phyloP scores from a whole-genome alignment of 1,139 yeast species.

The Saccharomyces uvarum region DNA sequence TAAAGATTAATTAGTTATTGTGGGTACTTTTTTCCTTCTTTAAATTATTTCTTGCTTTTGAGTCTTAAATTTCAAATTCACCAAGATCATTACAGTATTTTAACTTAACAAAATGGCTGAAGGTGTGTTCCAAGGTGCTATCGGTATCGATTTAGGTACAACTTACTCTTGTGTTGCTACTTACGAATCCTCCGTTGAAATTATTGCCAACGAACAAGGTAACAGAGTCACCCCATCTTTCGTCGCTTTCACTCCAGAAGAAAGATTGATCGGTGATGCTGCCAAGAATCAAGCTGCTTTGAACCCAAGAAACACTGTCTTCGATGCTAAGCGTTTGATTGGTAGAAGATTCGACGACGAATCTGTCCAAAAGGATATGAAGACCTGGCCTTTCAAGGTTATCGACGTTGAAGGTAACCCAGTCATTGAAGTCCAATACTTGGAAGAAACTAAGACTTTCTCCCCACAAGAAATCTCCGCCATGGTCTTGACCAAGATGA shows the following conservation, averaged over 20 bases:
- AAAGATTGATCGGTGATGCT: conserved; percentile 42
- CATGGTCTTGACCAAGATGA: conserved; percentile 95
- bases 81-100: conserved; percentile 18
- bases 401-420: conserved; percentile 82
- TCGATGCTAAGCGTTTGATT: conserved; percentile 96
- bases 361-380: conserved; percentile 89
- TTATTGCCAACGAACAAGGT: conserved; percentile 98
- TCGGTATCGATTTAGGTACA: conserved; percentile 97
- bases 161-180: conserved; percentile 94
- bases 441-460: conserved; percentile 85
- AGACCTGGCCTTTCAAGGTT: conserved; percentile 86
- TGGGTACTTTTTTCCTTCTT: not conserved
- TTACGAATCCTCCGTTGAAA: conserved; percentile 79
- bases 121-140: conserved; percentile 97
- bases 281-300: conserved; percentile 98
- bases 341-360: conserved; percentile 91
- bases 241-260: conserved; percentile 95
- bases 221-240: conserved; percentile 98
- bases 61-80: not conserved
- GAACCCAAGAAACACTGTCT: conserved; percentile 93
- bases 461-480: conserved; percentile 95
- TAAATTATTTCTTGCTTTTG: not conserved
- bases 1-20: not conserved
- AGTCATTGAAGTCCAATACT: conserved; percentile 85
- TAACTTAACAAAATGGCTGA: conserved; percentile 54